phyloP scores from a whole-genome alignment of 2,329 filamentous ascomycete species.

The Stagonosporopsis tanaceti region DNA sequence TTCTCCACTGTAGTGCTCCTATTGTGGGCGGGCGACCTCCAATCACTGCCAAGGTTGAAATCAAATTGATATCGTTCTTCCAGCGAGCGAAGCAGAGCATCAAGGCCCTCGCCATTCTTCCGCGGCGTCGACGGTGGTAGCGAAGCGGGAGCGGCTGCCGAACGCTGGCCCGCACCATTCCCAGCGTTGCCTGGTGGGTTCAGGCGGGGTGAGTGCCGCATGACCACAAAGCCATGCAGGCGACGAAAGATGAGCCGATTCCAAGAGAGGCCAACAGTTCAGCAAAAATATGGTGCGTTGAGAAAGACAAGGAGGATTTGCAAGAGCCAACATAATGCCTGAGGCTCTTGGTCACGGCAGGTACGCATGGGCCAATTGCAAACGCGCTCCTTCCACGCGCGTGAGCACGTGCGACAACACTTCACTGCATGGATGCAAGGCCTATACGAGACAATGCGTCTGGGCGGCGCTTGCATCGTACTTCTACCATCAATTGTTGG shows the following conservation, averaged over 20 bases:
- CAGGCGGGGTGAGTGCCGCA: conserved; percentile 19
- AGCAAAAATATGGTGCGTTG: background rate
- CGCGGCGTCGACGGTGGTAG: conserved; percentile 26
- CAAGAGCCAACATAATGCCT: conserved; percentile 35
- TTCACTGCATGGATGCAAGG: background rate
- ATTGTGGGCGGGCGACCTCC: conserved; percentile 34
- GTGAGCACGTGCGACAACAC: conserved; percentile 13
- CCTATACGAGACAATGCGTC: background rate
- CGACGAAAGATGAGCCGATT: background rate
- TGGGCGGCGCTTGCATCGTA: background rate
- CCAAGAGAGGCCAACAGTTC: background rate
- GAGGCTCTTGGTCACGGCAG: conserved; percentile 24
- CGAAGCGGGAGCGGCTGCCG: conserved; percentile 20
- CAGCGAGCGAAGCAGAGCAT: conserved; percentile 28
- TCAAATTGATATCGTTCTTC: conserved; percentile 35
- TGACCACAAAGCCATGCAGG: conserved; percentile 14
- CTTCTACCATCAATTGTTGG: background rate
- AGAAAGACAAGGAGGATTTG: background rate
- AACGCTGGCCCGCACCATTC: conserved; percentile 5
- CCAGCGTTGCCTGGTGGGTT: background rate
- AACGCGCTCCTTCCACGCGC: conserved; percentile 4
- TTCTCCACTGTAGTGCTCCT: conserved; percentile 18
- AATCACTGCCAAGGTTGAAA: conserved; percentile 19
- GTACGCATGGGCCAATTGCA: conserved; percentile 11
- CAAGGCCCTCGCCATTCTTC: conserved; percentile 24